These are phyloP conservation scores for Neophaeococcomyces aloes DNA, from an alignment of 2,329 filamentous ascomycete species.

Conservation along the genomic window DNA sequence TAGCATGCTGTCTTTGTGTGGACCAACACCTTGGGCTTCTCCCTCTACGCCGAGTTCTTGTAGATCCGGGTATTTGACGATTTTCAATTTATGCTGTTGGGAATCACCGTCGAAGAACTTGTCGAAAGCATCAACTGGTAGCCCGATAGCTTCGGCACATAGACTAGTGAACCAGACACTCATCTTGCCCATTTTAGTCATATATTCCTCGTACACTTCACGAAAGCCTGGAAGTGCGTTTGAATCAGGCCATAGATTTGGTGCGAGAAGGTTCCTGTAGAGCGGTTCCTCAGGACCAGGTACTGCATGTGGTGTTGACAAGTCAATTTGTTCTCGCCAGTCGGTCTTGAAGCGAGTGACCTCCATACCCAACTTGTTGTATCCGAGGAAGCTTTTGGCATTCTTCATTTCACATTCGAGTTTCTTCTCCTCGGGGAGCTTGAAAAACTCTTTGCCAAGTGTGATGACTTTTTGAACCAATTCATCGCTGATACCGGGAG, in stretches of 20 bases:
- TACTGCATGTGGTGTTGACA: conserved; percentile 65
- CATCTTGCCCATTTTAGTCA: conserved; percentile 61
- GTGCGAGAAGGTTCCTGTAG: conserved; percentile 67
- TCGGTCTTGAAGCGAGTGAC: conserved; percentile 65
- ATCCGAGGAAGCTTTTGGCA: conserved; percentile 54
- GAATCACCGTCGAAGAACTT: conserved; percentile 59
- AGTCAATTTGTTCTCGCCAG: conserved; percentile 77
- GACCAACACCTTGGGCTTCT: conserved; percentile 52
- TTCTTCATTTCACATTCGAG: conserved; percentile 63
- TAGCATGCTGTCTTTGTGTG: conserved; percentile 79
- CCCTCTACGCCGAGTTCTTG: conserved; percentile 44
- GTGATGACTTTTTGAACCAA: conserved; percentile 55
- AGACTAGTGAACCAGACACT: conserved; percentile 66
- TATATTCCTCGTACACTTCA: conserved; percentile 61
- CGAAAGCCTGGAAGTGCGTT: conserved; percentile 57
- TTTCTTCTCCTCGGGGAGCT: conserved; percentile 67
- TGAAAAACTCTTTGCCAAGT: conserved; percentile 64
- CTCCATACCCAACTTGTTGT: conserved; percentile 42
- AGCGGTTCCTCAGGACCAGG: conserved; percentile 53
- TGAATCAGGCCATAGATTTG: conserved; percentile 65
- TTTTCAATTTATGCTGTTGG: conserved; percentile 78
- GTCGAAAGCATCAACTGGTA: conserved; percentile 59
- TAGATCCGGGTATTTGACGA: conserved; percentile 73
- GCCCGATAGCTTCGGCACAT: conserved; percentile 71
- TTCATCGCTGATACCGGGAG: conserved; percentile 53